Percentiles rank a stretch among this genome's conserved stretches.
phyloP scores from a whole-genome alignment of 2,329 filamentous ascomycete species.

The Cladosporium phlei region DNA sequence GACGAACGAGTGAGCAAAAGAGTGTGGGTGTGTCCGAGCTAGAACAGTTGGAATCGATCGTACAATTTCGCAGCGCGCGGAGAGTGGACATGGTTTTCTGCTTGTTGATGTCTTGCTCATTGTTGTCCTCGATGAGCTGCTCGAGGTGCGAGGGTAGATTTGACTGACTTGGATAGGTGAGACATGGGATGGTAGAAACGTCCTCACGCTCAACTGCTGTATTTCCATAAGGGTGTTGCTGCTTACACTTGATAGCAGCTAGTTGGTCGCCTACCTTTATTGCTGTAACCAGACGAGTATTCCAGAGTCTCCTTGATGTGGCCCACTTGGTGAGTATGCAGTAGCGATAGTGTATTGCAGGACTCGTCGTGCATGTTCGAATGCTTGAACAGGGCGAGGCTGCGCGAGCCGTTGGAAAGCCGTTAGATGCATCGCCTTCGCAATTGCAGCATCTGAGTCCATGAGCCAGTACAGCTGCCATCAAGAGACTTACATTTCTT shows the following conservation, averaged over 20 bases:
- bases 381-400: too few relatives aligned
- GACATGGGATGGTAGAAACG: slow-evolving; percentile 8
- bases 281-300: too few relatives aligned
- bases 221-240: too few relatives aligned
- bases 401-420: neutral
- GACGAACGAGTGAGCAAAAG: neutral
- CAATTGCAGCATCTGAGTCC: slow-evolving; percentile 2
- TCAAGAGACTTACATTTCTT: neutral
- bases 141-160: neutral
- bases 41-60: slow-evolving; percentile 1
- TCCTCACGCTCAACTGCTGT: too few relatives aligned
- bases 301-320: neutral
- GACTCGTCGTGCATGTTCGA: neutral
- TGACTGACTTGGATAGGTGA: slow-evolving; percentile 5
- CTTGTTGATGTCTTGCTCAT: slow-evolving; percentile 10
- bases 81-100: slow-evolving; percentile 6
- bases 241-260: too few relatives aligned
- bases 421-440: slow-evolving; percentile 9
- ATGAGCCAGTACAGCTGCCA: neutral
- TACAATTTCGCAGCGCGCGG: slow-evolving; percentile 6
- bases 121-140: neutral
- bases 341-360: neutral
- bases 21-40: slow-evolving; percentile 6
- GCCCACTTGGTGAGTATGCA: neutral
- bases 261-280: too few relatives aligned